Base-by-base conservation (phyloP, 805 yeast genomes). In the Ogataea corticis region DNA sequence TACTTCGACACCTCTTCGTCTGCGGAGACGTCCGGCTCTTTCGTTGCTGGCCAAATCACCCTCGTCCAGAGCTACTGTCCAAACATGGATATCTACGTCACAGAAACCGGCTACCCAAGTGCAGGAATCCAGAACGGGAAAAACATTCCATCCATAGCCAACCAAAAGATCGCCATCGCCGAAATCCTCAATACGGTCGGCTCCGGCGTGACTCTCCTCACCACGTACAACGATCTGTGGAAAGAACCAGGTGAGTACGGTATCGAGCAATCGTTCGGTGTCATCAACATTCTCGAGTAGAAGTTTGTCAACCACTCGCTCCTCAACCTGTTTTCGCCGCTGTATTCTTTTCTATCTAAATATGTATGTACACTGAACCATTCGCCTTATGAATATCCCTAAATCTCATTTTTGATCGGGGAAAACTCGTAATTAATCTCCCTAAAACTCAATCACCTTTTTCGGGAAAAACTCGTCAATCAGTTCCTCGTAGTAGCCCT, bases 31-130 rank as follows among this genome's bases (percentile, higher is more conserved):
- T 81, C 96, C 3, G 97, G 97, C 37, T 37, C 70, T 7, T 91
- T 86, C 57, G 80, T 87, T 35, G 65, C 70, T 40, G 79, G 80
- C 27, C 95, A 91, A 69, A 70, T 79, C 50, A 64, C 57, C 17
- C 61, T 82, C 46, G 82, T 82, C 19, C 66, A 75, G 54, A 66
- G 65, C 13, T 67, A 73, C 37, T 90, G 97, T 70, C 69, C 77
- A 23, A 67, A 70, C 46, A 70, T 75, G 63, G 65, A 69, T 7
- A 82, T 87, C 30, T 54, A 71, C 16, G 80, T 90, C 45, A 83
- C 95, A 16, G 97, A 90, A 67, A 89, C 96, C 4, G 97, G 97
- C 35, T 90, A 87, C 63, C 97, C 97, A 57, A 79, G 83, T 55
- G 69, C 72, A 33, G 97, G 97, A 58, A 63, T 61, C 48, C 70